Evolutionary conservation across 768 basidiomycete genomes (phyloP).

Genomic region (Calocybe indica): DNA sequence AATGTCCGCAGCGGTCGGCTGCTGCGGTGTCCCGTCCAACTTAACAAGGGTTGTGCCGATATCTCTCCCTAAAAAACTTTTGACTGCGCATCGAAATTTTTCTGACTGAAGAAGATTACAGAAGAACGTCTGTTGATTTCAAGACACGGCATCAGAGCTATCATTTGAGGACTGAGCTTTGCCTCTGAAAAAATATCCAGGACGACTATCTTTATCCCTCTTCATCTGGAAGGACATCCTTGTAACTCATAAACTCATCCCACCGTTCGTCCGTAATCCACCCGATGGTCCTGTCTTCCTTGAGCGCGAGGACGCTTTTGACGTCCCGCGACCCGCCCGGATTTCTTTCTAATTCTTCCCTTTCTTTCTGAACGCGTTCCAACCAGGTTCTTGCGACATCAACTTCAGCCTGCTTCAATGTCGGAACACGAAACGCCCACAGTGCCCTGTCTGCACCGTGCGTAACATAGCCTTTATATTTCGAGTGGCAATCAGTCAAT

Average conservation of each 20-base stretch:
- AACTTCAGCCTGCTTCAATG: constrained; percentile 39
- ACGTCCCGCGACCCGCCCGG: constrained; percentile 23
- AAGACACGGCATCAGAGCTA: too few species aligned
- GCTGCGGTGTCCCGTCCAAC: too few species aligned
- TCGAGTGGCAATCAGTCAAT: not conserved
- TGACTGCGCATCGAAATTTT: too few species aligned
- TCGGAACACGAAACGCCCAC: constrained; percentile 54
- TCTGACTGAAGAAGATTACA: too few species aligned
- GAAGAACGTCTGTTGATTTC: too few species aligned
- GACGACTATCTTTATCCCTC: not conserved
- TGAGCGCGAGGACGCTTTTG: constrained; percentile 41
- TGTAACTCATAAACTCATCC: constrained; percentile 39
- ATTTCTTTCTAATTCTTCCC: constrained; percentile 31
- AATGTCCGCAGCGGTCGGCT: too few species aligned
- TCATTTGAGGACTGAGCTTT: too few species aligned
- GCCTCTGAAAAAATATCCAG: too few species aligned
- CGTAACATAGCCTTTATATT: constrained; percentile 53
- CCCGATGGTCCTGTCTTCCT: constrained; percentile 40
- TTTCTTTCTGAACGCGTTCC: constrained; percentile 38
- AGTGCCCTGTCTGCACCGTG: constrained; percentile 61
- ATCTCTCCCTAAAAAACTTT: too few species aligned
- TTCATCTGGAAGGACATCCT: not conserved
- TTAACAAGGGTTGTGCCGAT: too few species aligned
- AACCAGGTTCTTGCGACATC: constrained; percentile 52
- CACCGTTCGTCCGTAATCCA: constrained; percentile 56